These are phyloP conservation scores for Lyophyllum decastes DNA, from an alignment of 768 basidiomycete genomes.

Conservation along the genomic window DNA sequence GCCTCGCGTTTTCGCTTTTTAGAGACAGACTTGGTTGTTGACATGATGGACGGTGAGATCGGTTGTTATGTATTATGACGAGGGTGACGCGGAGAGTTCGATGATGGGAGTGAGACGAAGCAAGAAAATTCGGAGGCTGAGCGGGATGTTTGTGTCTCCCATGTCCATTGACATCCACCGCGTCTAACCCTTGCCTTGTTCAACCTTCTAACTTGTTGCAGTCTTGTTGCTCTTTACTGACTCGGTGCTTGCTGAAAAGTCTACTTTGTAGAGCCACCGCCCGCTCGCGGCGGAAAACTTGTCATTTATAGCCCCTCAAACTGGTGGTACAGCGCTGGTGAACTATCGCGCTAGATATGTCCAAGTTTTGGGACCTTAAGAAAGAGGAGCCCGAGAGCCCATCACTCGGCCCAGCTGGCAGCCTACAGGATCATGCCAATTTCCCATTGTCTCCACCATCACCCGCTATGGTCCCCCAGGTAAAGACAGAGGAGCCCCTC, in stretches of 20 bases:
- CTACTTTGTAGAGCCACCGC: constrained; percentile 1
- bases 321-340: constrained; percentile 7
- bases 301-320: constrained; percentile 1
- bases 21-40: constrained; percentile 34
- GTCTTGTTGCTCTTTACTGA: constrained; percentile 10
- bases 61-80: background rate
- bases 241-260: constrained; percentile 7
- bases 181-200: constrained; percentile 3
- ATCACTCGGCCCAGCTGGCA: constrained; percentile 17
- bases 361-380: constrained; percentile 10
- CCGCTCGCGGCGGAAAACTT: background rate
- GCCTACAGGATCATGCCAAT: constrained; percentile 12
- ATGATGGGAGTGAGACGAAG: constrained; percentile 13
- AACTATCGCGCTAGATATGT: constrained; percentile 13
- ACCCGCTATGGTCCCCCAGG: constrained; percentile 20
- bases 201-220: background rate
- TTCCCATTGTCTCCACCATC: constrained; percentile 23
- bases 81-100: constrained; percentile 4
- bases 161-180: constrained; percentile 13
- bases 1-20: constrained; percentile 36
- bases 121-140: constrained; percentile 12
- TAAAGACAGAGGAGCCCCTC: constrained; percentile 20
- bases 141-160: constrained; percentile 14
- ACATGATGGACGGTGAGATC: constrained; percentile 26
- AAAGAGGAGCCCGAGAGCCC: constrained; percentile 20